Conservation (phyloP, 192 early-diverging fungal genomes). For the Coemansia sp. region DNA sequence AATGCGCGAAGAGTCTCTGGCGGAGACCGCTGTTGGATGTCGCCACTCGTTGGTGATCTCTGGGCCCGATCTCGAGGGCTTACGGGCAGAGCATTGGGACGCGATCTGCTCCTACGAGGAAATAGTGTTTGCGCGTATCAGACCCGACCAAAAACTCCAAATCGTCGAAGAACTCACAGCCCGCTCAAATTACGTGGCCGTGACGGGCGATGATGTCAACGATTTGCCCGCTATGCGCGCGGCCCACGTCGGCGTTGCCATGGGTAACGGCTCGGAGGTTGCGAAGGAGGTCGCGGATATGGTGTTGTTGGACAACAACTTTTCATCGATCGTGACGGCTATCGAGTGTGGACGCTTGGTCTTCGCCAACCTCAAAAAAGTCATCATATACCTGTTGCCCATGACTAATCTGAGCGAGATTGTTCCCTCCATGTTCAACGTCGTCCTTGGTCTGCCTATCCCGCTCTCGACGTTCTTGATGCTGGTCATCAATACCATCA, state of each 20-base stretch:
- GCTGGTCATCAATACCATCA: constrained; percentile 71
- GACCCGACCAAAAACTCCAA: constrained; percentile 83
- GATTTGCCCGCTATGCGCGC: constrained; percentile 90
- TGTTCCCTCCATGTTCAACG: constrained; percentile 73
- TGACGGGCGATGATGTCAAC: constrained; percentile 94
- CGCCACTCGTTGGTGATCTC: constrained; percentile 61
- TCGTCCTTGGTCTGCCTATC: constrained; percentile 79
- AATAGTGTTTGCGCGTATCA: constrained; percentile 86
- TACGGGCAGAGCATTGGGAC: constrained; percentile 74
- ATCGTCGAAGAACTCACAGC: constrained; percentile 76
- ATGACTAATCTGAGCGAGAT: constrained; percentile 77
- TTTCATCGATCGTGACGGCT: constrained; percentile 68
- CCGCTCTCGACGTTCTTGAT: constrained; percentile 79
- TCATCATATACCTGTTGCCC: constrained; percentile 80
- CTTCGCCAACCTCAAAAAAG: constrained; percentile 89
- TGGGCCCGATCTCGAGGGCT: constrained; percentile 63
- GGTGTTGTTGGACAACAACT: constrained; percentile 66
- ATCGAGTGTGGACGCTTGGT: constrained; percentile 81
- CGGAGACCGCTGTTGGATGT: constrained; percentile 15
- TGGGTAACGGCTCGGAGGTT: constrained; percentile 82
- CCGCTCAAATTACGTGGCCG: constrained; percentile 73
- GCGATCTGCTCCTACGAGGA: constrained; percentile 66
- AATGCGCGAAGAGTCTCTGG: constrained; percentile 8
- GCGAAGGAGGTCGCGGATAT: constrained; percentile 71
- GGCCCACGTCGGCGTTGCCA: constrained; percentile 88